Conservation (phyloP, 2,329 filamentous ascomycete genomes). For the Monilinia polystroma region DNA sequence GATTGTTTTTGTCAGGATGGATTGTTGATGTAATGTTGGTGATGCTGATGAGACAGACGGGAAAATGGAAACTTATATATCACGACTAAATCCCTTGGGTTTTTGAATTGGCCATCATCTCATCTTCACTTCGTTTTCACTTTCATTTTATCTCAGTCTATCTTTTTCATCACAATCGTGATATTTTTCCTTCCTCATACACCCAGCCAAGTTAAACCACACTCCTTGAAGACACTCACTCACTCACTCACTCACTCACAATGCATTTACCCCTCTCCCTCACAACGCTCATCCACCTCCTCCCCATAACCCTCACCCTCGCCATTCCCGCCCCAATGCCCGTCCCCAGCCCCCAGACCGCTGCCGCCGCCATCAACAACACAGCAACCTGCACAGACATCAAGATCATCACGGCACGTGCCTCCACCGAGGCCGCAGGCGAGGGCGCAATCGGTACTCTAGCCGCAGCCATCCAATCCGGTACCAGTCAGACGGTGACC, state of each 20-base stretch:
- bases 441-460: conserved; percentile 5
- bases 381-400: conserved; percentile 1
- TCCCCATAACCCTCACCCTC: not conserved
- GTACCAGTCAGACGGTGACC: not conserved
- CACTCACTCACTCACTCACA: not conserved
- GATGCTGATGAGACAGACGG: not conserved
- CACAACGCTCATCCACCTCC: not conserved
- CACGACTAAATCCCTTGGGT: not conserved
- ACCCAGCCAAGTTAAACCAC: not conserved
- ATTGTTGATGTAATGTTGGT: too few relatives aligned
- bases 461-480: not conserved
- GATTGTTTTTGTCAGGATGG: too few relatives aligned
- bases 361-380: not conserved
- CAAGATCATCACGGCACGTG: conserved; percentile 11
- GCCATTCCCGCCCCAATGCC: not conserved
- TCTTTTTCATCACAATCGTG: not conserved
- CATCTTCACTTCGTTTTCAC: not conserved
- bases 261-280: not conserved
- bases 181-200: too few relatives aligned
- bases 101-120: not conserved
- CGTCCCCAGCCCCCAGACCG: too few relatives aligned
- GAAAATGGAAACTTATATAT: not conserved
- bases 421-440: conserved; percentile 2
- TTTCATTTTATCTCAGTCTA: not conserved
- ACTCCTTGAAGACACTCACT: not conserved